Evolutionary conservation across 495 filamentous ascomycete genomes (phyloP).

Genomic region (Penicillium bovifimosum): DNA sequence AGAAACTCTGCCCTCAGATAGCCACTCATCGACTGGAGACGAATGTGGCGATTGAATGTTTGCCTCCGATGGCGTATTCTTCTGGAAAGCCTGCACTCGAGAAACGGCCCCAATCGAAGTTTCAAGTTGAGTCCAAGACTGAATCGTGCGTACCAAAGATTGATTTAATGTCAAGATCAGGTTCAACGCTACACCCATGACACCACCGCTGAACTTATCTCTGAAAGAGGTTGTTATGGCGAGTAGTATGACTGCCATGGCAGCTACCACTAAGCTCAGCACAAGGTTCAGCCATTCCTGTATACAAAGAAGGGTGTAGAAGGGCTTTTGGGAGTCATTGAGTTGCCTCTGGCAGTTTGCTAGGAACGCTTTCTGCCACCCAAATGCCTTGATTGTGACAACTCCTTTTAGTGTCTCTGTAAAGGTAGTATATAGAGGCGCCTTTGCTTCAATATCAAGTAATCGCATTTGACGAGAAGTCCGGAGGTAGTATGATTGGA

Average conservation of each 20-base stretch:
- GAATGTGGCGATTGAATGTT: conserved; percentile 8
- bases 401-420: background rate
- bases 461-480: background rate
- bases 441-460: background rate
- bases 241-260: background rate
- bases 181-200: conserved; percentile 53
- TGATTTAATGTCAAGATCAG: conserved; percentile 52
- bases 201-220: background rate
- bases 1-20: no score
- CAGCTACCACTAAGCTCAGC: background rate
- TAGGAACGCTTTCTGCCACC: background rate
- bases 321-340: background rate
- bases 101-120: conserved; percentile 47
- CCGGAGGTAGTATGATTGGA: background rate
- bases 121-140: conserved; percentile 47
- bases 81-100: conserved; percentile 33
- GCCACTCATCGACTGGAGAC: no score
- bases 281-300: background rate
- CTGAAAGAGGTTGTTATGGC: background rate
- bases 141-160: conserved; percentile 29
- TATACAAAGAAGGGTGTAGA: background rate
- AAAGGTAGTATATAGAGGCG: background rate
- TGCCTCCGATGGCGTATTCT: conserved; percentile 26
- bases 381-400: background rate
- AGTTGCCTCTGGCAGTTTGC: background rate